A percentile compares a stretch with the other conserved stretches of the same genome.
Evolutionary conservation across 345 rosid species (phyloP).

Genomic region (Eucalyptus curtisii): DNA sequence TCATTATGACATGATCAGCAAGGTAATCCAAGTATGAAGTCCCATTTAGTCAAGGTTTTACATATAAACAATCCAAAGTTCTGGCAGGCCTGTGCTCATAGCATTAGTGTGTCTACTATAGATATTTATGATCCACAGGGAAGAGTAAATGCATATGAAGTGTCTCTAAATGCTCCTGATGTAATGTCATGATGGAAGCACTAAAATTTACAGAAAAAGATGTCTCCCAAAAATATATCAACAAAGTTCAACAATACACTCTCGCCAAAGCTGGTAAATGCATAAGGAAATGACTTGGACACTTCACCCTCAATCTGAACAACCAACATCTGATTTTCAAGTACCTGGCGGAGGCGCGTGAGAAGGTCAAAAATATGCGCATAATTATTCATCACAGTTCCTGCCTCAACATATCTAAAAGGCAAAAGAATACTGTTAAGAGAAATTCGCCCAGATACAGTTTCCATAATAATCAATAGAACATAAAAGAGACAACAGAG

Average conservation of each 20-base stretch:
- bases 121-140: not conserved
- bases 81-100: not conserved
- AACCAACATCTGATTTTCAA: not conserved
- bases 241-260: not conserved
- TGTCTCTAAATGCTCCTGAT: not conserved
- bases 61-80: not conserved
- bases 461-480: not conserved
- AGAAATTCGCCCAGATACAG: not conserved
- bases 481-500: not conserved
- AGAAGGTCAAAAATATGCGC: constrained; percentile 98
- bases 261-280: not conserved
- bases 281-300: not conserved
- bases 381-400: constrained; percentile 86
- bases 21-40: not conserved
- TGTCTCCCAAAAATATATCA: not conserved
- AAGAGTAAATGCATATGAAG: not conserved
- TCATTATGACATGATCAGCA: not conserved
- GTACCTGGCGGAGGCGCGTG: constrained; percentile 91
- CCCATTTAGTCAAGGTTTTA: not conserved
- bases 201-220: not conserved
- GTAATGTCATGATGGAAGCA: not conserved
- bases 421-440: not conserved
- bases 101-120: not conserved
- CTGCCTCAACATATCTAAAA: constrained; percentile 72
- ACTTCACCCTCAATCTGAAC: not conserved